Percentiles rank a stretch among this genome's conserved stretches.
Conservation (phyloP, 2,329 filamentous ascomycete genomes). For the Blastomyces percursus region DNA sequence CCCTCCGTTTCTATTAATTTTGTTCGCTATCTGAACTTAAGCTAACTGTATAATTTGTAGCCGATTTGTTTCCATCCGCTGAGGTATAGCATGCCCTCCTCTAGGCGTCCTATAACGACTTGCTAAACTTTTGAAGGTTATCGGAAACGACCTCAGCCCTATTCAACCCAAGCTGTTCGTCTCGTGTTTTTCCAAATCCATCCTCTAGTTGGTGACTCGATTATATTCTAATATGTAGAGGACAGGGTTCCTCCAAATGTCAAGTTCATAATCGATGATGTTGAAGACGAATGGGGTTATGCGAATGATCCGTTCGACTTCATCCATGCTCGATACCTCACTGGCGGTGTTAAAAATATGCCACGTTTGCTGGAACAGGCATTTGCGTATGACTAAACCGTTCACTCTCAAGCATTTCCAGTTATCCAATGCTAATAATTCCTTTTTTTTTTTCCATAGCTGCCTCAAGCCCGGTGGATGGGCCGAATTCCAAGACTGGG, state of each 20-base stretch:
- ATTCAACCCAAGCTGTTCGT: constrained; percentile 6
- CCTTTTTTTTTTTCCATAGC: not conserved
- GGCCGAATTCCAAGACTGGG: constrained; percentile 32
- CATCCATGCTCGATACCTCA: constrained; percentile 47
- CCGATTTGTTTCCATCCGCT: constrained; percentile 18
- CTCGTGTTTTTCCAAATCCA: not conserved
- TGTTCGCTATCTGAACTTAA: not conserved
- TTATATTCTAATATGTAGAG: not conserved
- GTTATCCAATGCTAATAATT: not conserved
- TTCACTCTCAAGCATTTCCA: not conserved
- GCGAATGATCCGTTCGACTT: constrained; percentile 48
- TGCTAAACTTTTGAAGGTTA: constrained; percentile 10
- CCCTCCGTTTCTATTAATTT: not conserved
- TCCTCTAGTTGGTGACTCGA: not conserved
- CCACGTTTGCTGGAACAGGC: constrained; percentile 37
- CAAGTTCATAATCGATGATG: constrained; percentile 47
- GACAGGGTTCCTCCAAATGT: constrained; percentile 43
- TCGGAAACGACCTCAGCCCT: constrained; percentile 21
- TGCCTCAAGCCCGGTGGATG: constrained; percentile 31
- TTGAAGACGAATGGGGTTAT: constrained; percentile 47
- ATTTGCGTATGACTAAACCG: constrained; percentile 32
- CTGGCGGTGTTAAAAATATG: constrained; percentile 48
- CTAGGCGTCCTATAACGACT: not conserved
- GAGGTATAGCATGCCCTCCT: constrained; percentile 10
- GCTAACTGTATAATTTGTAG: constrained; percentile 7